Conservation (phyloP, 1,139 yeast genomes). For the Komagataea norvegica region DNA sequence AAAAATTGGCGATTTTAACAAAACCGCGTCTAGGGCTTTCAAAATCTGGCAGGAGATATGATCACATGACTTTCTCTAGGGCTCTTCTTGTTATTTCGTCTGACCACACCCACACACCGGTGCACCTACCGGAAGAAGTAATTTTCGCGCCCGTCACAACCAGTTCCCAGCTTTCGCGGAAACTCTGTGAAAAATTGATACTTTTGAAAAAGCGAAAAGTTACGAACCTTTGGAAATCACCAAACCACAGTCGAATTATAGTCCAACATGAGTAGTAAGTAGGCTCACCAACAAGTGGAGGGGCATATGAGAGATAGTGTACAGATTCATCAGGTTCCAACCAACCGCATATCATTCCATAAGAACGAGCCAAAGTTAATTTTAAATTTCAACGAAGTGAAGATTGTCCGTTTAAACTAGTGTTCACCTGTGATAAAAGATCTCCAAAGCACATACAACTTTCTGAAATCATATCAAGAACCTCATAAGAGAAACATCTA, state of each 20-base stretch:
- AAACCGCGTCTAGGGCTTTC: constrained; percentile 6
- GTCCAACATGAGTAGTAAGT: constrained; percentile 29
- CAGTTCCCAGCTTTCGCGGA: constrained; percentile 10
- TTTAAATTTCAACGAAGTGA: too few species aligned
- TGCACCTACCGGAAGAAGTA: not conserved
- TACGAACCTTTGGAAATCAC: constrained; percentile 1
- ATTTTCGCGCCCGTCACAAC: not conserved
- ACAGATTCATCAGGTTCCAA: not conserved
- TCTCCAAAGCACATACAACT: too few species aligned
- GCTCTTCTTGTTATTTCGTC: too few species aligned
- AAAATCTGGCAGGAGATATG: too few species aligned
- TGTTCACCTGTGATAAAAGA: too few species aligned
- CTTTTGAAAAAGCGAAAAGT: constrained; percentile 9
- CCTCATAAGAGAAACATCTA: too few species aligned
- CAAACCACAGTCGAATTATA: constrained; percentile 12
- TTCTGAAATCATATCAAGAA: too few species aligned
- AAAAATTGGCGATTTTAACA: not conserved
- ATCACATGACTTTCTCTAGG: not conserved
- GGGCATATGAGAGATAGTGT: not conserved
- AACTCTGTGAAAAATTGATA: constrained; percentile 5
- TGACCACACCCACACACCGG: not conserved
- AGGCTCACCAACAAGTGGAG: constrained; percentile 8
- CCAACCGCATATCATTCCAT: not conserved
- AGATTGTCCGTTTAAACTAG: too few species aligned
- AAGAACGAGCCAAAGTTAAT: too few species aligned